Evolutionary conservation across 768 basidiomycete species (phyloP).

Genomic region (Terana coerulea): DNA sequence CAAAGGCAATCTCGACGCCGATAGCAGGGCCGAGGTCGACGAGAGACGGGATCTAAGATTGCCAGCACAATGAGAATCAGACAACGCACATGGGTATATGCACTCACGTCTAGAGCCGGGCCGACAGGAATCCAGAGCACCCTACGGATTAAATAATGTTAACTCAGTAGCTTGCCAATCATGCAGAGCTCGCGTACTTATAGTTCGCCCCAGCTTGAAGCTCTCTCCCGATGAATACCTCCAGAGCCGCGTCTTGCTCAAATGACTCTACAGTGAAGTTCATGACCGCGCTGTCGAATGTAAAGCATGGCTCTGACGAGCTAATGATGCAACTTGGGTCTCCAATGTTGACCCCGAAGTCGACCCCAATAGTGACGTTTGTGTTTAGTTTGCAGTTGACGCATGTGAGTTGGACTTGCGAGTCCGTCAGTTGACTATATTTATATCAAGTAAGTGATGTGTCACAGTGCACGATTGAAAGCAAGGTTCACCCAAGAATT

Average conservation of each 20-base stretch:
- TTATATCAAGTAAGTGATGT: too few species aligned
- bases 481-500: neutral
- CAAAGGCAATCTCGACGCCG: conserved; percentile 7
- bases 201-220: neutral
- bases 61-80: neutral
- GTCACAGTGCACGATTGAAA: too few species aligned
- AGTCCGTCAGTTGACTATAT: conserved; percentile 1
- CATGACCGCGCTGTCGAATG: conserved; percentile 2
- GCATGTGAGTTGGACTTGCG: conserved; percentile 2
- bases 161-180: too few species aligned
- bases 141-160: neutral
- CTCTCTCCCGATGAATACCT: conserved; percentile 2
- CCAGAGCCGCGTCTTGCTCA: conserved; percentile 4
- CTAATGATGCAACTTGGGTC: neutral
- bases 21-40: conserved; percentile 5
- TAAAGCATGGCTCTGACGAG: conserved; percentile 1
- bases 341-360: conserved; percentile 2
- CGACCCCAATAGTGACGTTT: conserved; percentile 9
- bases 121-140: neutral
- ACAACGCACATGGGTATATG: neutral
- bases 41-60: neutral
- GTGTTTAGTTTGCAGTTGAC: conserved; percentile 4
- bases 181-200: neutral
- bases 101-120: neutral
- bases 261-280: conserved; percentile 9